Conservation (phyloP, 306 rosid species). For the Vigna reflexopilosa region DNA sequence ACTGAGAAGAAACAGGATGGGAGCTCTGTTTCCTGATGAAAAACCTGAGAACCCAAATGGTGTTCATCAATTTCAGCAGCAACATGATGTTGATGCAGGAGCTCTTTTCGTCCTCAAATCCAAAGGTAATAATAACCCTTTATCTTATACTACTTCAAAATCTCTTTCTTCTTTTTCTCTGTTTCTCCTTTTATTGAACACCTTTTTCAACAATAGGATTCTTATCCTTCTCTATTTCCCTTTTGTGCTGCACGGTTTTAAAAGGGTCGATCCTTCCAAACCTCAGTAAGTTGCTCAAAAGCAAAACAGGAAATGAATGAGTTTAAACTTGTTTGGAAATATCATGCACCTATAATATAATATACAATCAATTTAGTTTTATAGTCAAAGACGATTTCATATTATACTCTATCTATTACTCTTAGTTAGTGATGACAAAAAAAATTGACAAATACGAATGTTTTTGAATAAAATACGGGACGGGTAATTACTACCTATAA, state of each 20-base stretch:
- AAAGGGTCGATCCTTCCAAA: background rate
- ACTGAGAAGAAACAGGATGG: too few species aligned
- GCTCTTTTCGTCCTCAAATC: slow-evolving; percentile 91
- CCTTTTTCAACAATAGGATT: too few species aligned
- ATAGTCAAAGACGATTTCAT: too few species aligned
- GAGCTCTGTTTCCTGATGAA: slow-evolving; percentile 44
- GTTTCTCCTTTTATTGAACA: background rate
- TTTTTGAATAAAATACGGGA: too few species aligned
- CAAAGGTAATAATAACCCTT: slow-evolving; percentile 52
- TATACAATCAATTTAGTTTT: too few species aligned
- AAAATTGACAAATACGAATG: too few species aligned
- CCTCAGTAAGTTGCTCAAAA: background rate
- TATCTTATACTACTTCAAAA: background rate
- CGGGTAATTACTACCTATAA: rapidly evolving
- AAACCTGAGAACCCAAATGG: slow-evolving; percentile 41
- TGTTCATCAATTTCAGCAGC: slow-evolving; percentile 23
- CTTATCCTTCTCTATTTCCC: too few species aligned
- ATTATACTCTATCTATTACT: too few species aligned
- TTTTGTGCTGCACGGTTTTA: background rate
- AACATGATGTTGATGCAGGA: slow-evolving; percentile 68
- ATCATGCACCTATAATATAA: too few species aligned
- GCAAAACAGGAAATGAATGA: background rate
- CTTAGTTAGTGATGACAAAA: too few species aligned
- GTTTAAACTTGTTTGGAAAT: too few species aligned
- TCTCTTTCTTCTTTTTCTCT: background rate